These are phyloP conservation scores for Solanum paucissectum DNA, from an alignment of 257 asterid genomes.

Conservation along the genomic window DNA sequence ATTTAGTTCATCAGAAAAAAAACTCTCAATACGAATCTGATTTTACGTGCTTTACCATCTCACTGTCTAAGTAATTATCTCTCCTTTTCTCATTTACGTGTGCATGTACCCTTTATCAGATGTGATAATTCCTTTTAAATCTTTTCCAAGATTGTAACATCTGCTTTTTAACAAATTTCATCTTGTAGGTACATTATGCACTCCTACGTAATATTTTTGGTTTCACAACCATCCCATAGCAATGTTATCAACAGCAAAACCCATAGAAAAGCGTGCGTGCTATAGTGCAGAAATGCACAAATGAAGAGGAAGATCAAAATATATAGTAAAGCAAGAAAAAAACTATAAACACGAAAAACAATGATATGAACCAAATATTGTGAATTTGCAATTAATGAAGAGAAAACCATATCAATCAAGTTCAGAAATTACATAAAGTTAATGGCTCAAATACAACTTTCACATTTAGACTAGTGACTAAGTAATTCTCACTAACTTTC, in stretches of 20 bases:
- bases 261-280: background rate
- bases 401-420: background rate
- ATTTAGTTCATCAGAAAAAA: background rate
- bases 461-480: background rate
- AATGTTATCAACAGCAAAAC: background rate
- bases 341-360: background rate
- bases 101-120: background rate
- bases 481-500: background rate
- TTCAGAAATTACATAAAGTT: background rate
- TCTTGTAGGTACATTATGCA: background rate
- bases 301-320: background rate
- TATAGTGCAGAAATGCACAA: background rate
- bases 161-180: background rate
- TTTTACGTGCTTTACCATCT: background rate
- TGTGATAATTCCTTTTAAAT: background rate
- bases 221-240: background rate
- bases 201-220: background rate
- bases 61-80: background rate
- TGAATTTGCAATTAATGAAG: background rate
- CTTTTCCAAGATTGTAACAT: background rate
- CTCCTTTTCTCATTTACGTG: background rate
- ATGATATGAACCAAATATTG: background rate
- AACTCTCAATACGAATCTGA: background rate
- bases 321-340: background rate
- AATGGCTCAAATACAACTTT: background rate